A percentile compares a stretch with the other conserved stretches of the same genome.
phyloP scores from a whole-genome alignment of 495 filamentous ascomycete species.

The Penicillium bovifimosum region DNA sequence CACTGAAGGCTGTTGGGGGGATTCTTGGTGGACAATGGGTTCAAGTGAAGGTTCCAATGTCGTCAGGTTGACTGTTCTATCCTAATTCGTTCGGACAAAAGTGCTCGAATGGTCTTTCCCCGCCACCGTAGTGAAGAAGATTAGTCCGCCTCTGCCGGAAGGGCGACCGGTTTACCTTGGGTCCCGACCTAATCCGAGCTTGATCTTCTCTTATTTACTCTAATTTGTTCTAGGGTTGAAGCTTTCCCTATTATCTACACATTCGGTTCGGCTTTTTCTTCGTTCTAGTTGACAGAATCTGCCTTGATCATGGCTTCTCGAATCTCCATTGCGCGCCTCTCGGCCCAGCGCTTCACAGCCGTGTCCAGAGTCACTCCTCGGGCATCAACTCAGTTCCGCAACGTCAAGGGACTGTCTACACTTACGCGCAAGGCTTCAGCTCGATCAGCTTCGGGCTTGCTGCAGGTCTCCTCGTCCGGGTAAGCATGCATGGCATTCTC shows the following conservation, averaged over 20 bases:
- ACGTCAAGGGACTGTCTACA: conserved; percentile 22
- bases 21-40: background rate
- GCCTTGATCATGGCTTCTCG: conserved; percentile 37
- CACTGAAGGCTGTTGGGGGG: background rate
- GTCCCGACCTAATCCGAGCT: conserved; percentile 11
- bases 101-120: conserved; percentile 19
- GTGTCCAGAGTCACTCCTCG: conserved; percentile 26
- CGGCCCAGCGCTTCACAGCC: conserved; percentile 30
- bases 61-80: conserved; percentile 26
- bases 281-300: background rate
- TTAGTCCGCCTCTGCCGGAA: conserved; percentile 33
- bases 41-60: background rate
- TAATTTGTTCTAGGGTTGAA: conserved; percentile 10
- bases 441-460: conserved; percentile 23
- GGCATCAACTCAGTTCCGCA: conserved; percentile 21
- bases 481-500: conserved; percentile 10
- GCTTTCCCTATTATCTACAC: background rate
- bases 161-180: conserved; percentile 2
- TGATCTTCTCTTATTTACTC: conserved; percentile 1
- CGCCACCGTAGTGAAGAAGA: conserved; percentile 31
- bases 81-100: conserved; percentile 23
- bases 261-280: background rate
- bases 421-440: conserved; percentile 18
- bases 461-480: conserved; percentile 25
- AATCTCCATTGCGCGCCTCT: conserved; percentile 35